Conservation (phyloP, 345 rosid species). For the Murraya paniculata region DNA sequence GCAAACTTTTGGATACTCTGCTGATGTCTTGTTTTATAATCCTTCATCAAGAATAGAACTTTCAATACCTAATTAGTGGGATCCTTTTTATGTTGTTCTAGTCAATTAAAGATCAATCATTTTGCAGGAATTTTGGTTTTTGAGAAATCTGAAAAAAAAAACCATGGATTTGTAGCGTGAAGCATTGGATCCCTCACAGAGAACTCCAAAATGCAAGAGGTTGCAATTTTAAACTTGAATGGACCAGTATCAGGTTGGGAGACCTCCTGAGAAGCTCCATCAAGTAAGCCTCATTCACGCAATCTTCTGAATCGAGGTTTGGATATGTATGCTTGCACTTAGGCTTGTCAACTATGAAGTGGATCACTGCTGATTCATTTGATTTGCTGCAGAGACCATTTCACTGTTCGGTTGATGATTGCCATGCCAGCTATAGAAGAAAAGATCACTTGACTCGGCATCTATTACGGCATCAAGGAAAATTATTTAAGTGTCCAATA, state of each 20-base stretch:
- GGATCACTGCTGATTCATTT: neutral
- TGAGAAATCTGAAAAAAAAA: neutral
- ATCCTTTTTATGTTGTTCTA: neutral
- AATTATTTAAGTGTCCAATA: constrained; percentile 61
- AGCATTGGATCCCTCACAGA: constrained; percentile 96
- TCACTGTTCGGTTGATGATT: constrained; percentile 60
- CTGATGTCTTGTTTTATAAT: neutral
- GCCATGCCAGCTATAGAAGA: constrained; percentile 71
- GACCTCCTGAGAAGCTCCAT: constrained; percentile 99
- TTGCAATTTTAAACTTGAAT: constrained; percentile 44
- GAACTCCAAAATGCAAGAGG: constrained; percentile 99
- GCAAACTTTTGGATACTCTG: too few species aligned
- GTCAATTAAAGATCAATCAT: constrained; percentile 8
- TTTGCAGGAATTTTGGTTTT: constrained; percentile 48
- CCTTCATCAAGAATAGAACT: neutral
- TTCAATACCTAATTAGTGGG: neutral
- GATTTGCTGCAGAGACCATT: constrained; percentile 62
- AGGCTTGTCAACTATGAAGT: neutral
- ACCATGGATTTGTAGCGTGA: constrained; percentile 49
- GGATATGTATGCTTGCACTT: constrained; percentile 10
- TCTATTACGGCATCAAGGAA: constrained; percentile 64
- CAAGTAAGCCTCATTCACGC: constrained; percentile 93
- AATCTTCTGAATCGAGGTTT: constrained; percentile 36
- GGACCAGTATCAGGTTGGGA: constrained; percentile 99
- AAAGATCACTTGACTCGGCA: constrained; percentile 93